Base-by-base conservation (phyloP, 2,329 filamentous ascomycete genomes). In the Davidsoniella australis region DNA sequence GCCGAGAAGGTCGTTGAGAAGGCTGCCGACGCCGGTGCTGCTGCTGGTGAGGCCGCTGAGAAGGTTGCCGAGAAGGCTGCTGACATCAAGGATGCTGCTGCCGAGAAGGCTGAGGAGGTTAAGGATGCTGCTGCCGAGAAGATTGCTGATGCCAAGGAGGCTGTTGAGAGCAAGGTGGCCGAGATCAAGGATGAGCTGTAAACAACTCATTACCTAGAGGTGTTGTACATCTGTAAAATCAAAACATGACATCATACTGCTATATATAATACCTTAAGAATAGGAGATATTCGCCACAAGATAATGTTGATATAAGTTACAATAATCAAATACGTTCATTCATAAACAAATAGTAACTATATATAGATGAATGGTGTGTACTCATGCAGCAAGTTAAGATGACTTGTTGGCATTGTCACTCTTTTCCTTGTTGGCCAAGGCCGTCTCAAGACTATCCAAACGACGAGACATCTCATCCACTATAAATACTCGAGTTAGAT, bases 401-500 rank as follows among this genome's bases (percentile, higher is more conserved):
- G 64, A 56, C 53, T 69, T 69, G 9, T 64, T 59, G 4, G 54
- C 49, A 37, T 8, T 52, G 39, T 66, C 62, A 50, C 67, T 68
- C 51, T 69, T 63, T 56, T 70, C 76, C 52, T 68, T 72, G 38
- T 74, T 71, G 57, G 76, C 71, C 41, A 93, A 69, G 12, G 80
- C 79, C 20, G 81, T 71, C 62, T 93, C 88, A 9, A 95, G 72
- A 51, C 80, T 85, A 61, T 95, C 88, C 18, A 95, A 67, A 23
- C 88, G 77, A 53, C 82, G 73, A 12, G 85, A 83, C 87, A 95
- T 94, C 55, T 94, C 87, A 60, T 94, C 88, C 83, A 95, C 87
- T 94, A 53, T 41, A 9, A 49, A 37, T 17, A 33, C 14, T 38
- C 24, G 6, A 12, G 17, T 41, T 41, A 43, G 43, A 17, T 44